phyloP scores from a whole-genome alignment of 768 basidiomycete species.

The Fomitopsis serialis region DNA sequence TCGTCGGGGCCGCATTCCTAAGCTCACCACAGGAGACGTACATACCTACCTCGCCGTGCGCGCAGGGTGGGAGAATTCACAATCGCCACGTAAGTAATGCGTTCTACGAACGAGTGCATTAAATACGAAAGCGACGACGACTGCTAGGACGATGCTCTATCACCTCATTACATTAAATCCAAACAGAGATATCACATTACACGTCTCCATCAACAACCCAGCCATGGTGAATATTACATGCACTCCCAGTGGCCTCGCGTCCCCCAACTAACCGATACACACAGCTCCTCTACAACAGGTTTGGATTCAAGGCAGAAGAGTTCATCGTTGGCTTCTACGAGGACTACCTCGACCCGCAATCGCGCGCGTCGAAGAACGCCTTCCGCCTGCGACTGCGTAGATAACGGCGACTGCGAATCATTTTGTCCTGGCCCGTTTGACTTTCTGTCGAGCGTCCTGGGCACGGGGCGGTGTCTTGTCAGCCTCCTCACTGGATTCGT shows the following conservation, averaged over 20 bases:
- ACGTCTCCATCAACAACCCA: conserved; percentile 77
- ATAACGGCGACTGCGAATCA: conserved; percentile 17
- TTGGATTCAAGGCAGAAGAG: conserved; percentile 85
- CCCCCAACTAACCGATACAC: not conserved
- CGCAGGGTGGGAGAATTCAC: conserved; percentile 75
- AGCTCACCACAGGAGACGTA: conserved; percentile 79
- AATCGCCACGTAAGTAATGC: conserved; percentile 61
- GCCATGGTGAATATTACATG: conserved; percentile 36
- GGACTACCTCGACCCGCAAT: conserved; percentile 64
- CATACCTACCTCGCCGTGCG: conserved; percentile 74
- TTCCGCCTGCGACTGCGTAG: conserved; percentile 71
- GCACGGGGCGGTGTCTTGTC: not conserved
- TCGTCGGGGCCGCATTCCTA: conserved; percentile 70
- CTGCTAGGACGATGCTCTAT: conserved; percentile 72
- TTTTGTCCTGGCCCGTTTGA: conserved; percentile 14
- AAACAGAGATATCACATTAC: conserved; percentile 71
- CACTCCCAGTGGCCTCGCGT: not conserved
- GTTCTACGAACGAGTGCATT: not conserved
- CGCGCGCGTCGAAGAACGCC: conserved; percentile 74
- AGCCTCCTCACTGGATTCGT: not conserved
- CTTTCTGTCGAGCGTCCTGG: not conserved
- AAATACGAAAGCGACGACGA: not conserved
- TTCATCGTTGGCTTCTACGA: conserved; percentile 81
- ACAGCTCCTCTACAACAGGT: conserved; percentile 77
- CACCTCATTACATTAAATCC: conserved; percentile 70